Evolutionary conservation across 768 basidiomycete genomes (phyloP).

Genomic region (Phaeolepiota aurea): DNA sequence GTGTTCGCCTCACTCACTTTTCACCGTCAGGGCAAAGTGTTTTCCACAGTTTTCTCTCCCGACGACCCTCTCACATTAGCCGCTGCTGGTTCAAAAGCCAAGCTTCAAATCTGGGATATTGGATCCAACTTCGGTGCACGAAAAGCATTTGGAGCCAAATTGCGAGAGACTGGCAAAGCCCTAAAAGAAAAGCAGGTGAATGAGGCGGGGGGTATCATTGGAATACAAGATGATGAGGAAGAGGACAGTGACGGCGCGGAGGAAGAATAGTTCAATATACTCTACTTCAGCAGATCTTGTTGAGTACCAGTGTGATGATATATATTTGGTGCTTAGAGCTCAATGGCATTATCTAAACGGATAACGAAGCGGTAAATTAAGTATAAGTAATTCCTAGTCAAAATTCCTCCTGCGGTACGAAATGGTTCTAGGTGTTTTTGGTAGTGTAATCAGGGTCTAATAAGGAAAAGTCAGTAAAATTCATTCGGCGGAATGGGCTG

Average conservation of each 20-base stretch:
- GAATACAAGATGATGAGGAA: slow-evolving; percentile 64
- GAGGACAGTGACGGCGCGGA: slow-evolving; percentile 41
- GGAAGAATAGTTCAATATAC: not conserved
- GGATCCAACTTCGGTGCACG: slow-evolving; percentile 76
- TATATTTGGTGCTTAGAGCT: not conserved
- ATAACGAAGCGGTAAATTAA: not conserved
- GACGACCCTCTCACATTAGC: slow-evolving; percentile 92
- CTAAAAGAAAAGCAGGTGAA: slow-evolving; percentile 53
- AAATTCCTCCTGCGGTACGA: slow-evolving; percentile 59
- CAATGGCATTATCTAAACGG: not conserved
- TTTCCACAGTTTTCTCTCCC: slow-evolving; percentile 85
- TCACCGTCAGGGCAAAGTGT: slow-evolving; percentile 80
- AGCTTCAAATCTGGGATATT: slow-evolving; percentile 93
- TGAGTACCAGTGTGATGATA: not conserved
- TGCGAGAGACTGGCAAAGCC: slow-evolving; percentile 61
- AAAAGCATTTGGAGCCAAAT: slow-evolving; percentile 74
- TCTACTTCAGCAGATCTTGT: not conserved
- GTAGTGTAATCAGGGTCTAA: slow-evolving; percentile 93
- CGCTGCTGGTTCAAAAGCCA: slow-evolving; percentile 90
- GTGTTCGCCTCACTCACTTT: not conserved
- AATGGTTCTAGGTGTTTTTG: slow-evolving; percentile 59
- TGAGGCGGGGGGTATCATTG: slow-evolving; percentile 55
- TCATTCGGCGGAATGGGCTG: not conserved
- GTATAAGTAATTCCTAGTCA: slow-evolving; percentile 20
- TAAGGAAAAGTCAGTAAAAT: slow-evolving; percentile 3